Percentiles rank a stretch among this genome's conserved stretches.
Evolutionary conservation across 192 early-diverging fungal species (phyloP).

Genomic region (Funneliformis geosporum): DNA sequence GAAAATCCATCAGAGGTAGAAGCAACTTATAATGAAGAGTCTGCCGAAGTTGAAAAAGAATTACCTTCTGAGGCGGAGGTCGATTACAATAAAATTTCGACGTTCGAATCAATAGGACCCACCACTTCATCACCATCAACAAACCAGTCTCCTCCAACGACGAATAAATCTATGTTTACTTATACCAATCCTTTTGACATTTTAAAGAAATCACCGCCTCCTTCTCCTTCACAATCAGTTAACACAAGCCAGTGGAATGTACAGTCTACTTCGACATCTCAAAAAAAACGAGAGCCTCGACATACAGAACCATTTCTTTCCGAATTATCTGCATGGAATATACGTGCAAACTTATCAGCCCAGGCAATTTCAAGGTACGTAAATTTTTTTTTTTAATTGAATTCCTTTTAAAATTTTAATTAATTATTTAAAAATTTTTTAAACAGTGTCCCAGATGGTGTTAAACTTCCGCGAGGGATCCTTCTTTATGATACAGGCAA

Average conservation of each 20-base stretch:
- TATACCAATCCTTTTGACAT: slow-evolving; percentile 51
- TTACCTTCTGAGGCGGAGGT: not conserved
- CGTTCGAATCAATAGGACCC: slow-evolving; percentile 18
- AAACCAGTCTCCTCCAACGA: slow-evolving; percentile 34
- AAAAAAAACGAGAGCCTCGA: slow-evolving; percentile 10
- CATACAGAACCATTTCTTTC: slow-evolving; percentile 20
- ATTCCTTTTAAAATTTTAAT: not conserved
- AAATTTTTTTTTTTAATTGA: not conserved
- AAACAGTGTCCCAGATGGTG: slow-evolving; percentile 47
- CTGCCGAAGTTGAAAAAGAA: slow-evolving; percentile 5
- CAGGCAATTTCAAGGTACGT: slow-evolving; percentile 6
- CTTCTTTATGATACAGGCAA: slow-evolving; percentile 39
- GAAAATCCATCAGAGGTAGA: not conserved
- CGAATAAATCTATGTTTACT: slow-evolving; percentile 43
- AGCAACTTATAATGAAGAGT: not conserved
- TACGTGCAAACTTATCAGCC: slow-evolving; percentile 10
- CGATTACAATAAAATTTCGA: slow-evolving; percentile 20
- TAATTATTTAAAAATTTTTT: not conserved
- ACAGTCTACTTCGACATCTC: slow-evolving; percentile 1
- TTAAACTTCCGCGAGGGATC: slow-evolving; percentile 34
- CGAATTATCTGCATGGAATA: slow-evolving; percentile 24
- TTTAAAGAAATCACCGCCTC: slow-evolving; percentile 34
- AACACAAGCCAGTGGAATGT: not conserved
- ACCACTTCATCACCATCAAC: slow-evolving; percentile 32
- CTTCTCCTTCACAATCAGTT: not conserved